A percentile compares a stretch with the other conserved stretches of the same genome.
Evolutionary conservation across 768 basidiomycete genomes (phyloP).

Genomic region (Boletales sp.): DNA sequence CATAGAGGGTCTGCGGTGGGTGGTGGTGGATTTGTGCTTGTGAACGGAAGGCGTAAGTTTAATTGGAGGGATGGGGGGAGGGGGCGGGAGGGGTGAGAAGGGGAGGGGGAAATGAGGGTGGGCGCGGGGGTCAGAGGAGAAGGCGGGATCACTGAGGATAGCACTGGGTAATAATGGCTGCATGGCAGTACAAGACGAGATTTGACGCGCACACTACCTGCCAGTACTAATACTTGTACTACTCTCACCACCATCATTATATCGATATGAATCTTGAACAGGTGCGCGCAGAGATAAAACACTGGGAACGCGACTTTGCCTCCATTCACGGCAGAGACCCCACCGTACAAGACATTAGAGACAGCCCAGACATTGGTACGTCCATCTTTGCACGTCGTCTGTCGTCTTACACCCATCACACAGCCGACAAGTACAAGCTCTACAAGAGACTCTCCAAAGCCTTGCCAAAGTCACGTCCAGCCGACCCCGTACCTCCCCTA

Average conservation of each 20-base stretch:
- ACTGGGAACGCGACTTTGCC: conserved; percentile 73
- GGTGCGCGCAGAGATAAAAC: conserved; percentile 68
- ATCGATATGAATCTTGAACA: conserved; percentile 10
- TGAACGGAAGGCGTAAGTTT: neutral
- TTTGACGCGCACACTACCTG: too few species aligned
- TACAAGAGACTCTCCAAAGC: conserved; percentile 74
- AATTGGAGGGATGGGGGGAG: neutral
- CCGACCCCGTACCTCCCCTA: conserved; percentile 50
- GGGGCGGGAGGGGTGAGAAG: neutral
- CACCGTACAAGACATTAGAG: conserved; percentile 67
- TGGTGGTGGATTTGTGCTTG: neutral
- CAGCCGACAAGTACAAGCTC: conserved; percentile 77
- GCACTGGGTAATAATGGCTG: neutral
- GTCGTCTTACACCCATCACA: neutral
- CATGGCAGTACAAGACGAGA: too few species aligned
- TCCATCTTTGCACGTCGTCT: neutral
- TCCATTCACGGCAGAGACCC: conserved; percentile 53
- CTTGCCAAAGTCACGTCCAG: conserved; percentile 47
- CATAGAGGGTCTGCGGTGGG: conserved; percentile 17
- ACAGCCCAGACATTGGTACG: conserved; percentile 60
- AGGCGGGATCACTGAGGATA: conserved; percentile 52
- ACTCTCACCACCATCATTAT: neutral
- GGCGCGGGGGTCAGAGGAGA: conserved; percentile 51
- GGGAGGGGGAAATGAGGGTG: conserved; percentile 39
- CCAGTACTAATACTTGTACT: too few species aligned